phyloP scores from a whole-genome alignment of 306 rosid species.

The Quercus glauca region DNA sequence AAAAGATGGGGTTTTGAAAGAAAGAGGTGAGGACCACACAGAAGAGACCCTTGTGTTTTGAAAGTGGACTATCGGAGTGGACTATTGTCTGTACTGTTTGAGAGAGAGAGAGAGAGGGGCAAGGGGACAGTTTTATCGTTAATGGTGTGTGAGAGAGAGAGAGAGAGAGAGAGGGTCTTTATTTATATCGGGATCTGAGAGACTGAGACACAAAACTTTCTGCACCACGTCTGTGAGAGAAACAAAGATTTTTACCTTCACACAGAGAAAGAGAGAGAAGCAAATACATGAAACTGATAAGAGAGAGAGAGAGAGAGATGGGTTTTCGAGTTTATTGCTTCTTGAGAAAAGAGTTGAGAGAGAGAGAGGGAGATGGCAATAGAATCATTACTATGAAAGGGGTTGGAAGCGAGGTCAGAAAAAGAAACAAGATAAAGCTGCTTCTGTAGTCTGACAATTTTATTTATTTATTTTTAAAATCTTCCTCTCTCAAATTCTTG shows the following conservation, averaged over 20 bases:
- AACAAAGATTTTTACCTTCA: slow-evolving; percentile 58
- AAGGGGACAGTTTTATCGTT: slow-evolving; percentile 25
- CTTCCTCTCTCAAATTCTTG: neutral
- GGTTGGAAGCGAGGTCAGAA: slow-evolving; percentile 57
- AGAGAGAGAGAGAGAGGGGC: slow-evolving; percentile 9
- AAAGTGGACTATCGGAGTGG: neutral
- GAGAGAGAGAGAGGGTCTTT: slow-evolving; percentile 14
- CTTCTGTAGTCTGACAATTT: slow-evolving; percentile 43
- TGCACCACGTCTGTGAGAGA: slow-evolving; percentile 49
- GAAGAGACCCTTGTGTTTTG: neutral
- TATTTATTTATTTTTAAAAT: neutral
- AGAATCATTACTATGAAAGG: slow-evolving; percentile 67
- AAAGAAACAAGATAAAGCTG: slow-evolving; percentile 63
- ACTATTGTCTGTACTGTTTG: neutral
- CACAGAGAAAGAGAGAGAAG: slow-evolving; percentile 38
- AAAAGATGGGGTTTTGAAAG: neutral
- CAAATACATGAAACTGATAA: slow-evolving; percentile 19
- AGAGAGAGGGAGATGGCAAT: slow-evolving; percentile 15
- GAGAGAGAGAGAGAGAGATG: neutral
- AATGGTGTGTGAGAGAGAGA: slow-evolving; percentile 19
- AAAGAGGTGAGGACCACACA: slow-evolving; percentile 43
- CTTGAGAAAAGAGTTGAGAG: slow-evolving; percentile 13
- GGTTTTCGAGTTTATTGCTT: slow-evolving; percentile 25
- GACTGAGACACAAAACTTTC: slow-evolving; percentile 62
- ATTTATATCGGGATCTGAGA: slow-evolving; percentile 75